phyloP scores from a whole-genome alignment of 2,329 filamentous ascomycete species.

The Colletotrichum magnum region DNA sequence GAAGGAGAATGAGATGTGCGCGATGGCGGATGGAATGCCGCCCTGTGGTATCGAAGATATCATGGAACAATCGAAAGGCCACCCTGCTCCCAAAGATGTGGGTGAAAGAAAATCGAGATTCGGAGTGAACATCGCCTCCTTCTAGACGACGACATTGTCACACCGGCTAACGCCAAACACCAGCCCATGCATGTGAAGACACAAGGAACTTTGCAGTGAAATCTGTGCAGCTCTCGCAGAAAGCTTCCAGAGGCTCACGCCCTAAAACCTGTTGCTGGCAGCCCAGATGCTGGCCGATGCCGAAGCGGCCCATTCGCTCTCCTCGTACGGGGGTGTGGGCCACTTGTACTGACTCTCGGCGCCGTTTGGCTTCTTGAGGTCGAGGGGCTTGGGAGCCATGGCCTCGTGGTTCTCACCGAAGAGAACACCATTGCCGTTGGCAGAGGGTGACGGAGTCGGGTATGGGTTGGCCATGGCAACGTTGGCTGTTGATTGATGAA shows the following conservation, averaged over 20 bases:
- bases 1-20: conserved; percentile 36
- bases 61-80: conserved; percentile 39
- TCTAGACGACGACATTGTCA: conserved; percentile 21
- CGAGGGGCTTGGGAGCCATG: conserved; percentile 78
- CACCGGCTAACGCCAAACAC: conserved; percentile 41
- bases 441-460: conserved; percentile 80
- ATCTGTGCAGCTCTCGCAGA: conserved; percentile 18
- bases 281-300: conserved; percentile 87
- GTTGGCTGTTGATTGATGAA: conserved; percentile 77
- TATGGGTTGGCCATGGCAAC: conserved; percentile 73
- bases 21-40: conserved; percentile 32
- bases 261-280: conserved; percentile 74
- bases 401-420: conserved; percentile 78
- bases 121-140: conserved; percentile 27
- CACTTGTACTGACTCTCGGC: conserved; percentile 75
- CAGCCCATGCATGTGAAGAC: conserved; percentile 40
- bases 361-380: conserved; percentile 70
- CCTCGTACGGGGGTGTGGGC: conserved; percentile 96
- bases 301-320: conserved; percentile 90
- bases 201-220: conserved; percentile 35
- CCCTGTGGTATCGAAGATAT: conserved; percentile 42
- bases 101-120: conserved; percentile 41
- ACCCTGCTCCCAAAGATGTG: conserved; percentile 35
- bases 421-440: conserved; percentile 82
- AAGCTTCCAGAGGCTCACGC: not conserved